These are phyloP conservation scores for Corrigiola litoralis DNA, from an alignment of 179 eudicot species.

Conservation along the genomic window DNA sequence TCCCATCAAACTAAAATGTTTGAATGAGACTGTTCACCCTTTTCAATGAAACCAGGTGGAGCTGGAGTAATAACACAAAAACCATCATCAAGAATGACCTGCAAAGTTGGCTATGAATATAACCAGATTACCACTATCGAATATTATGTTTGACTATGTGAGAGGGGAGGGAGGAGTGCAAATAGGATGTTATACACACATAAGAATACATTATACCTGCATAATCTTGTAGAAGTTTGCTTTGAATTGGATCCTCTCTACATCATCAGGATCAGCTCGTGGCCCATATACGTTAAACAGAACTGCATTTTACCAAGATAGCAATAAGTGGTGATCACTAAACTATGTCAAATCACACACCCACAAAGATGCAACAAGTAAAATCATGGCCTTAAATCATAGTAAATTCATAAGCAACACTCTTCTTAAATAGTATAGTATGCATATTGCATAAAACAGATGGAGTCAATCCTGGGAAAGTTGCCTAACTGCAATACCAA, in stretches of 20 bases:
- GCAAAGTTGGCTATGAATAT: too few species aligned
- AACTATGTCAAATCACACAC: conserved; percentile 1
- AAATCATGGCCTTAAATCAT: background rate
- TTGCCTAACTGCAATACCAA: background rate
- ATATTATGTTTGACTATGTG: too few species aligned
- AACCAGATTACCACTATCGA: too few species aligned
- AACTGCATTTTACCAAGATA: conserved; percentile 44
- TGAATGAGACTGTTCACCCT: background rate
- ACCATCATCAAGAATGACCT: too few species aligned
- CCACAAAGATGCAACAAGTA: background rate
- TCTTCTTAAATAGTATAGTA: background rate
- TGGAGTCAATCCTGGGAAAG: background rate
- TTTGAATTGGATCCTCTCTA: conserved; percentile 76
- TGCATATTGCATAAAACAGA: too few species aligned
- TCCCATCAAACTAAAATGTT: background rate
- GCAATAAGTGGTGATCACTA: background rate
- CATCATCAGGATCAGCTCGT: conserved; percentile 74
- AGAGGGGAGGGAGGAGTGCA: background rate
- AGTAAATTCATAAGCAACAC: background rate
- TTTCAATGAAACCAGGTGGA: too few species aligned
- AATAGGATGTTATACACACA: background rate
- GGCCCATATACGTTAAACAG: conserved; percentile 92
- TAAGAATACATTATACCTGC: conserved; percentile 47
- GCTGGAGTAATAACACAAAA: too few species aligned
- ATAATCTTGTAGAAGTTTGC: conserved; percentile 60